Evolutionary conservation across 75 land plant species (phyloP), one percentile per base, ranked within the genome.

Genomic region (Chamaecyparis obtusa): DNA sequence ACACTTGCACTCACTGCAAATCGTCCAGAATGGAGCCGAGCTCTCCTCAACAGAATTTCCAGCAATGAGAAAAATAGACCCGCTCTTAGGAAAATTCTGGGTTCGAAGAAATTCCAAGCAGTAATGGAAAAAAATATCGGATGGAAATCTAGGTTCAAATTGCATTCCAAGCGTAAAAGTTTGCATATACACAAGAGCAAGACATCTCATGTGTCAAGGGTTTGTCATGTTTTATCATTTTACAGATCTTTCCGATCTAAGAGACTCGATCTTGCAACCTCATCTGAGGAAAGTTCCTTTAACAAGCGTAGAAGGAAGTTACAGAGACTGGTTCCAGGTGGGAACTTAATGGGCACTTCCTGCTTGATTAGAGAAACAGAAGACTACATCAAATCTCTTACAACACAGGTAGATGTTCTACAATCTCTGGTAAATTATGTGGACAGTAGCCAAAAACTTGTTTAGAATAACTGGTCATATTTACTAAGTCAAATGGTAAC

Each of bases 321-420:
- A 14, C 51, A 49, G 32, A 49, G 56, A 27, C 35, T 83, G 33
- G n/a, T 83, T 30, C 84, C 84, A 24, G 84, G 84, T 32, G 84
- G 84, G 35, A 46, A 83, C 11, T 83, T 33, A 30, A 83, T 83
- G 84, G 30, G 15, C 8, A 49, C 19, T 10, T 49, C 69, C 30
- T 49, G 57, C 4, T 32, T 83, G n/a, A 33, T 83, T 7, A 83
- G 21, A 49, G 84, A 83, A 83, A 46, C 84, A 32, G 84, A 54
- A 8, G 57, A 83, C 16, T 83, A 83, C 15, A 83, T 83, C 48
- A 7, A 11, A 21, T 83, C 84, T 49, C 84, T 83, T 9, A 49
- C 35, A 83, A 6, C 84, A 46, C 84, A 49, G 84, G 84, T 83
- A 83, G 49, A 83, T 21, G 84, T 83, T 5, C 27, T 83, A 30